Conservation (phyloP, 2,329 filamentous ascomycete species). For the Talaromyces sp. region DNA sequence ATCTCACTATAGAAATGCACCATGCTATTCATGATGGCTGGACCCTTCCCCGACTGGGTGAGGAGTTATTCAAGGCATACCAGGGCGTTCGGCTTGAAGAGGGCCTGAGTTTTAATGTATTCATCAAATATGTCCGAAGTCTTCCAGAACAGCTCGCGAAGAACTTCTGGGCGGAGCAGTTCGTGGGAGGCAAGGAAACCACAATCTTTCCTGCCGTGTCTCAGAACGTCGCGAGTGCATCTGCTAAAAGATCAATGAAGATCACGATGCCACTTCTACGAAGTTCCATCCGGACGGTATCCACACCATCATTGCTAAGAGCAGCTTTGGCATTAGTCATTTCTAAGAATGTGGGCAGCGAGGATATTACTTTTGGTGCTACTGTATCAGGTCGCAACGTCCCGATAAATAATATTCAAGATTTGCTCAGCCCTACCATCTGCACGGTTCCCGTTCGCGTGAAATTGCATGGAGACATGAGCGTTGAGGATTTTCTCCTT, state of each 20-base stretch:
- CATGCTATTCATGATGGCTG: constrained; percentile 54
- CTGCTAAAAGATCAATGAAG: too few species aligned
- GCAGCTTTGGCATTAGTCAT: constrained; percentile 3
- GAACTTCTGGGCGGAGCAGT: constrained; percentile 4
- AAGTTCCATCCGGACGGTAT: not conserved
- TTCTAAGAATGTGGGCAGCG: constrained; percentile 22
- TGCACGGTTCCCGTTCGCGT: not conserved
- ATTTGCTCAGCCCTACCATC: constrained; percentile 34
- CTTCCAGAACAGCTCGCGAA: not conserved
- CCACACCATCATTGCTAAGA: not conserved
- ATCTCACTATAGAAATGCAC: constrained; percentile 49
- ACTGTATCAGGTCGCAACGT: constrained; percentile 41
- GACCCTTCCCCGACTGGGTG: constrained; percentile 38
- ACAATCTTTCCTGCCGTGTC: not conserved
- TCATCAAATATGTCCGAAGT: not conserved
- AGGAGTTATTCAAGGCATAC: constrained; percentile 15
- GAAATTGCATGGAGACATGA: not conserved
- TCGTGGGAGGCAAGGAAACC: not conserved
- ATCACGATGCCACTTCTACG: not conserved
- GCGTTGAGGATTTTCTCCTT: not conserved
- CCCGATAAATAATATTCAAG: constrained; percentile 34
- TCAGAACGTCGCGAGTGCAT: not conserved
- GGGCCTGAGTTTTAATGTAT: constrained; percentile 21
- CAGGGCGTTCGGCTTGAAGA: constrained; percentile 29
- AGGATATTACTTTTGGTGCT: constrained; percentile 42